Evolutionary conservation across 441 rosid genomes (phyloP).

Genomic region (Geranium incanum): DNA sequence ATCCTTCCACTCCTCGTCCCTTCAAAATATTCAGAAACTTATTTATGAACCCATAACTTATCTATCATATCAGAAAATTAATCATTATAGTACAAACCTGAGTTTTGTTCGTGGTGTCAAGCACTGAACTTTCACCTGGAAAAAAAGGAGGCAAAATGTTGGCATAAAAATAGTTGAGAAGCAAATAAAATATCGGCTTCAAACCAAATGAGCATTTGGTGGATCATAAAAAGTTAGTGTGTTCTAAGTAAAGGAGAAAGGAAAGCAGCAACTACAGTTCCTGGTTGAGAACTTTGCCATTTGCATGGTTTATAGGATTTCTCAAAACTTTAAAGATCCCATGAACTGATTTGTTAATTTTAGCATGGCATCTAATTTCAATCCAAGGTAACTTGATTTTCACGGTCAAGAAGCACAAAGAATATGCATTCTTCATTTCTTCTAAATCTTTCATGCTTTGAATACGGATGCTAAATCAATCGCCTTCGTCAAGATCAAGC

Average conservation of each 20-base stretch:
- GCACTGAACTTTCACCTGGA: conserved; percentile 49
- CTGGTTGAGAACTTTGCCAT: conserved; percentile 1
- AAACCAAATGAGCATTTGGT: conserved; percentile 5
- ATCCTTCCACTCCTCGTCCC: conserved; percentile 36
- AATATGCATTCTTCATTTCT: neutral
- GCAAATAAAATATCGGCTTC: neutral
- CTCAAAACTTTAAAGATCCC: neutral
- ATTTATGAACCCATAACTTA: conserved; percentile 6
- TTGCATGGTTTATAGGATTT: neutral
- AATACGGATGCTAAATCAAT: neutral
- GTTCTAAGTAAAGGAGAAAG: neutral
- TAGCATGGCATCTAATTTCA: conserved; percentile 7
- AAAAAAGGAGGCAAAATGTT: conserved; percentile 9
- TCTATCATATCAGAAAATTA: neutral
- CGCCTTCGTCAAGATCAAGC: too few species aligned
- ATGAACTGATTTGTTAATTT: neutral
- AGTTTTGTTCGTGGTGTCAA: conserved; percentile 40
- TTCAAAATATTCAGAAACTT: conserved; percentile 16
- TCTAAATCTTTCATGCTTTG: conserved; percentile 3
- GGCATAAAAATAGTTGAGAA: neutral
- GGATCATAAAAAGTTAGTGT: neutral
- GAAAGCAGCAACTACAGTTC: neutral
- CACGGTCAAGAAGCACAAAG: conserved; percentile 2
- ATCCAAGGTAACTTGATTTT: neutral
- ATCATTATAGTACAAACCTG: conserved; percentile 29